Evolutionary conservation across 805 yeast genomes (phyloP).

Genomic region (Lipomyces orientalis): DNA sequence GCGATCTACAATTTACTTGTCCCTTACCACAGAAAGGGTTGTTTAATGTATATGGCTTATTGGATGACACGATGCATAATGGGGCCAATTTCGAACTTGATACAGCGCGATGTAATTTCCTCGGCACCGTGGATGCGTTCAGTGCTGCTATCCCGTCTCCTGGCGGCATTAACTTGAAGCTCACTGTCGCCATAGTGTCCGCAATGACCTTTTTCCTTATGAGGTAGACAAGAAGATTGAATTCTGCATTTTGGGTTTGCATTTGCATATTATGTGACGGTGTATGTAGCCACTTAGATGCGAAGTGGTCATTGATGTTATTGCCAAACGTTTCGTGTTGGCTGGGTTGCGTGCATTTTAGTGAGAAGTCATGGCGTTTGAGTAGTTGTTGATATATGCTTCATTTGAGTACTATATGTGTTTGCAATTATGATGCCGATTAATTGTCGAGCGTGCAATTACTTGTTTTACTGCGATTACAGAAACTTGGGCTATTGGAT

Average conservation of each 20-base stretch:
- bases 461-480: too few relatives aligned
- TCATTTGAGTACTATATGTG: too few relatives aligned
- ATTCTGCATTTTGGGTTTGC: neutral
- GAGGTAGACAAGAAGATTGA: neutral
- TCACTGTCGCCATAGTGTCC: neutral
- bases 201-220: neutral
- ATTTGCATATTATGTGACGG: neutral
- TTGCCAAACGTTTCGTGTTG: too few relatives aligned
- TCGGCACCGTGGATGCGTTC: constrained; percentile 22
- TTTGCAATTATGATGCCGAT: too few relatives aligned
- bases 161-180: neutral
- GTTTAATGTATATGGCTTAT: constrained; percentile 32
- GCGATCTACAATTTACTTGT: constrained; percentile 74
- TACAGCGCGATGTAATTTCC: constrained; percentile 23
- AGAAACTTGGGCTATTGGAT: too few relatives aligned
- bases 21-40: constrained; percentile 53
- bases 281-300: neutral
- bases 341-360: too few relatives aligned
- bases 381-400: too few relatives aligned
- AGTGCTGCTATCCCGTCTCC: constrained; percentile 6
- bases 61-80: constrained; percentile 14
- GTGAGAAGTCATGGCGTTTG: too few relatives aligned
- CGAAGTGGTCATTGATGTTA: neutral
- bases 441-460: too few relatives aligned
- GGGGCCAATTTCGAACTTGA: constrained; percentile 11